Conservation (phyloP, 1,284 basidiomycete genomes). For the Fomitopsis schrenkii region DNA sequence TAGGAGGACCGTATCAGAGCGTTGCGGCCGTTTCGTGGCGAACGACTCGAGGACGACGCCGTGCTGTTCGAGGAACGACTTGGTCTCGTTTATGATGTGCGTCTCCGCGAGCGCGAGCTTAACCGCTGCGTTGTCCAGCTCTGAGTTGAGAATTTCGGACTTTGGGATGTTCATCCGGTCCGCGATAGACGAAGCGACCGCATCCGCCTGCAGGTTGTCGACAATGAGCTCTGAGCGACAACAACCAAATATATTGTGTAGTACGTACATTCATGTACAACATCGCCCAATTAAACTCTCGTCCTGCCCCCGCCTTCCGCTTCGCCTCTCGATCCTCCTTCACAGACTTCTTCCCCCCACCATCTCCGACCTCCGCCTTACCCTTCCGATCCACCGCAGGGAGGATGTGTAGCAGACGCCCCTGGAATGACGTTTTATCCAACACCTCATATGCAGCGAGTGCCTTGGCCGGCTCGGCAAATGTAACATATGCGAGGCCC, state of each 20-base stretch:
- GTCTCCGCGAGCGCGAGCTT: constrained; percentile 96
- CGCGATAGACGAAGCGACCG: constrained; percentile 34
- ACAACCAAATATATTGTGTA: constrained; percentile 12
- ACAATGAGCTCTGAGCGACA: constrained; percentile 1
- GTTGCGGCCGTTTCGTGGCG: constrained; percentile 40
- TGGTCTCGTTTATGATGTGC: constrained; percentile 93
- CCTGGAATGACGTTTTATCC: constrained; percentile 89
- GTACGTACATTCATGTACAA: constrained; percentile 94
- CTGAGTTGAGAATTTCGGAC: constrained; percentile 81
- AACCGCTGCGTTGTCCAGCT: constrained; percentile 77
- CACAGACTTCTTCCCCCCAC: constrained; percentile 47
- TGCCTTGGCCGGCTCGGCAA: constrained; percentile 61
- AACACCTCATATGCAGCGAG: constrained; percentile 74
- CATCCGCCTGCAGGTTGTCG: constrained; percentile 49
- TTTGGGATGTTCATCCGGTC: constrained; percentile 54
- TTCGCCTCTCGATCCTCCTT: constrained; percentile 72
- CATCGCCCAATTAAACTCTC: constrained; percentile 95
- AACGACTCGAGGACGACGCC: constrained; percentile 64
- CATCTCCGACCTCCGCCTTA: constrained; percentile 39
- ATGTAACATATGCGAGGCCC: constrained; percentile 86
- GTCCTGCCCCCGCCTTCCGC: constrained; percentile 70
- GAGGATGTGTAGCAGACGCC: constrained; percentile 87
- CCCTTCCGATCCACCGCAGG: constrained; percentile 71
- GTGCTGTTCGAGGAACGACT: constrained; percentile 78
- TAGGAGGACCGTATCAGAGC: constrained; percentile 81